Evolutionary conservation across 345 rosid genomes (phyloP), one percentile per base, ranked within the genome.

Genomic region (Luvunga scandens): DNA sequence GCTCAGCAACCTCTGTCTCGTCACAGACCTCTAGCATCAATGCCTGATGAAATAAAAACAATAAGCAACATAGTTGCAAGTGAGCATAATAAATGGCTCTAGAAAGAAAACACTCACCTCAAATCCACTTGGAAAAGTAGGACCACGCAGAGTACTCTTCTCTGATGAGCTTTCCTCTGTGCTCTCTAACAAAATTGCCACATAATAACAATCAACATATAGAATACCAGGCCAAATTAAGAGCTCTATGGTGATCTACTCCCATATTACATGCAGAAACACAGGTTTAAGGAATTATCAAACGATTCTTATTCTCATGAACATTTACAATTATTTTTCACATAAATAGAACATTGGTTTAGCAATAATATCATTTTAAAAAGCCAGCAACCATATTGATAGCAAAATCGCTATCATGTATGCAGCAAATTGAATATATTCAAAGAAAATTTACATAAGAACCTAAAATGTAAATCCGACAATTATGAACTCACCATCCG

Each of bases 1-100:
- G 89, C 80, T 92, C 99, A 42, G 98, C 98, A 77, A 96, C 77
- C 82, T 96, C 90, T 28, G 99, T 96, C 90, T 96, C 95, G 38
- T 96, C 98, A 83, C 99, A 96, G 67, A 96, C 93, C 83, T 96
- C 99, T 71, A 85, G 85, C 66, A 96, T 80, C 82, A 96, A 80
- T 75, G 88, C 95, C 99, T 93, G 81, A 68, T 66, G 71, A 78
- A 64, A 62, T 39, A 50, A 14, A 73, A 82, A 31, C 55, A 76
- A 68, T 12, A 56, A 79, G 21, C 59, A 74, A n/a, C 69, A 19
- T 27, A 80, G 67, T 76, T 57, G 21, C 50, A 45, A 2, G 22
- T 21, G 56, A 64, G 30, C 14, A 63, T 24, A 5, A 9, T 30
- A 14, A n/a, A 21, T 48, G 66, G 60, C n/a, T 10, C n/a, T 64